Base-by-base conservation (phyloP, 2,329 filamentous ascomycete species). In the Phoma herbarum region DNA sequence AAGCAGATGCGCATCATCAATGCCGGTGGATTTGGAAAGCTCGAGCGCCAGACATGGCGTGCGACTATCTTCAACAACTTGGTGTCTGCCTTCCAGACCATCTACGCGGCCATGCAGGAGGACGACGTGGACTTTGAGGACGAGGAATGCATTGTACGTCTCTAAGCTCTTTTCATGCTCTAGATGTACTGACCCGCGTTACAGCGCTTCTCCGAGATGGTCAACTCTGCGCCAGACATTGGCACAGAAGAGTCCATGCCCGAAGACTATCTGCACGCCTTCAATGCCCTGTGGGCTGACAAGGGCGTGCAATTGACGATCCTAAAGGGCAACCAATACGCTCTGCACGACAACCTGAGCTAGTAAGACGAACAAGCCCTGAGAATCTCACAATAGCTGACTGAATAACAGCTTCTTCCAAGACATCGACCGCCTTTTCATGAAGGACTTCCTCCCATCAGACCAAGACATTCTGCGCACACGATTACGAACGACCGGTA, bases 1-100 rank as follows among this genome's bases (percentile, higher is more conserved):
- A 98, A 98, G 82, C 94, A 98, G 83, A 98, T 99, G 95, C 94
- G 94, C 78, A 88, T 99, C 78, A 97, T 99, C 70, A 95, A 98
- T 77, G 88, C 92, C 14, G 89, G 93, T 77, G 94, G 95, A 49
- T 98, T 98, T 81, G 92, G 88, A 73, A 90, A 91, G 71, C 88
- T 87, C 64, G 95, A 98, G 78, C 91, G 93, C 77, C 88, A 96
- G 65, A 92, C 97, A 83, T 96, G 92, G 85, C 93, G 95, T 69
- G 91, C 93, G 16, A 93, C 97, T 72, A 93, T 98, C 67, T 98
- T 97, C 80, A 93, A 90, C 79, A 99, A 99, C 78, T 85, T 98
- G 65, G 84, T 97, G 50, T 91, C 96, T 69, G 94, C 94, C 2
- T 95, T 97, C 82, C 92, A 93, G 76, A 88, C 93, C 67, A 90